Evolutionary conservation across 345 rosid genomes (phyloP).

Genomic region (Odontarrhena argentea): DNA sequence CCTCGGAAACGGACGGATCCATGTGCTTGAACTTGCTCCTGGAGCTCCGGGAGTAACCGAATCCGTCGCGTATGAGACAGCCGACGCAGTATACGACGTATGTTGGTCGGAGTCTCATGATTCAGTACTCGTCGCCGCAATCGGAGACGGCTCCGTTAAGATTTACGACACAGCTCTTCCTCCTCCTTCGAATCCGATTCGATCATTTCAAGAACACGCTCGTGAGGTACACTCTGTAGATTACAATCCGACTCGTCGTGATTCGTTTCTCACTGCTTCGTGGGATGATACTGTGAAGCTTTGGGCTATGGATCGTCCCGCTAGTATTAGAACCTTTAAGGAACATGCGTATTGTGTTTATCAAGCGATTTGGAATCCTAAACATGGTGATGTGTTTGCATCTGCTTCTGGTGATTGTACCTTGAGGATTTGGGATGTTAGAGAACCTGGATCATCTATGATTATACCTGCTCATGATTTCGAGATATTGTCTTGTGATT

Average conservation of each 20-base stretch:
- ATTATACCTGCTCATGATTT: constrained; percentile 85
- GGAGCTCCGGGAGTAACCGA: constrained; percentile 58
- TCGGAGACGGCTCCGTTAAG: constrained; percentile 88
- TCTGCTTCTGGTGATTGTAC: constrained; percentile 94
- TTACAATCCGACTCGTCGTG: constrained; percentile 90
- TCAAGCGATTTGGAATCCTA: constrained; percentile 81
- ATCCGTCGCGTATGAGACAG: constrained; percentile 66
- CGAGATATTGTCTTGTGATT: constrained; percentile 79
- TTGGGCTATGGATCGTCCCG: constrained; percentile 89
- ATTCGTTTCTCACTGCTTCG: constrained; percentile 81
- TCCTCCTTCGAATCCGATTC: constrained; percentile 69
- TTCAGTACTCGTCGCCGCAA: constrained; percentile 75
- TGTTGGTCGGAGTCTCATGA: constrained; percentile 98
- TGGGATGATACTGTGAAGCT: constrained; percentile 95
- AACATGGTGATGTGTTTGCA: constrained; percentile 87
- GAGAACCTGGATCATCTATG: constrained; percentile 92
- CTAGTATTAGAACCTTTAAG: constrained; percentile 78
- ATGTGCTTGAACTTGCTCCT: constrained; percentile 76
- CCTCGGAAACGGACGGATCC: constrained; percentile 91
- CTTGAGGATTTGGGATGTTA: constrained; percentile 78
- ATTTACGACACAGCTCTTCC: constrained; percentile 79
- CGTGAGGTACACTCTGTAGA: constrained; percentile 89
- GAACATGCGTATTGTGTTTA: constrained; percentile 93
- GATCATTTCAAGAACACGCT: constrained; percentile 83
- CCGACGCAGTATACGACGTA: constrained; percentile 86